Conservation (phyloP, 768 basidiomycete species). For the Coprinopsis cinerea region DNA sequence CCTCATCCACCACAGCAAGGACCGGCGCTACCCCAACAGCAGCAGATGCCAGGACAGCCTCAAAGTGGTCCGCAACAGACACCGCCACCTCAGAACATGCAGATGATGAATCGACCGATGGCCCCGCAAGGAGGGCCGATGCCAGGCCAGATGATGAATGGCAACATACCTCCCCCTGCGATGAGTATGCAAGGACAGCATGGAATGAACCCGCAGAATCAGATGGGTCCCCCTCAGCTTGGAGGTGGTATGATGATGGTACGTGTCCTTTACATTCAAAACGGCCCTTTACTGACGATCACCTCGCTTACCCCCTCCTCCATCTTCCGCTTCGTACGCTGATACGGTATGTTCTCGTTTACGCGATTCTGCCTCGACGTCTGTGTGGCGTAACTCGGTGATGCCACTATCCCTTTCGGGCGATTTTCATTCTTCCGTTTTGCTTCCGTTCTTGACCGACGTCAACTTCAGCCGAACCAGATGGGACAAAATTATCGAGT, state of each 20-base stretch:
- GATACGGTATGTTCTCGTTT: too few species aligned
- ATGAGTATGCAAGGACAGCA: constrained; percentile 25
- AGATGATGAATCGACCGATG: constrained; percentile 13
- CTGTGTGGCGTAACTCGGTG: background rate
- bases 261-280: constrained; percentile 5
- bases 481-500: constrained; percentile 22
- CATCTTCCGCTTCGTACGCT: background rate
- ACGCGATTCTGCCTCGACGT: too few species aligned
- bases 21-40: constrained; percentile 20
- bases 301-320: background rate
- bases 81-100: constrained; percentile 5
- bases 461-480: constrained; percentile 10
- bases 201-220: constrained; percentile 25
- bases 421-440: background rate
- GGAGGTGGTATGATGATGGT: constrained; percentile 18
- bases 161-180: constrained; percentile 16
- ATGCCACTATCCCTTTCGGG: constrained; percentile 2
- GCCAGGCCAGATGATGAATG: constrained; percentile 17
- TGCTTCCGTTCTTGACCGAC: background rate
- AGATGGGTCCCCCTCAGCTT: constrained; percentile 11
- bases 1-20: constrained; percentile 7
- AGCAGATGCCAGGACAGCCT: constrained; percentile 18
- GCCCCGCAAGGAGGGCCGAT: constrained; percentile 17
- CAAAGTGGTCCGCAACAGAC: constrained; percentile 13
- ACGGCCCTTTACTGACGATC: background rate